A percentile compares a stretch with the other conserved stretches of the same genome.
phyloP scores from a whole-genome alignment of 768 basidiomycete genomes.

The Leccinellum luteum region DNA sequence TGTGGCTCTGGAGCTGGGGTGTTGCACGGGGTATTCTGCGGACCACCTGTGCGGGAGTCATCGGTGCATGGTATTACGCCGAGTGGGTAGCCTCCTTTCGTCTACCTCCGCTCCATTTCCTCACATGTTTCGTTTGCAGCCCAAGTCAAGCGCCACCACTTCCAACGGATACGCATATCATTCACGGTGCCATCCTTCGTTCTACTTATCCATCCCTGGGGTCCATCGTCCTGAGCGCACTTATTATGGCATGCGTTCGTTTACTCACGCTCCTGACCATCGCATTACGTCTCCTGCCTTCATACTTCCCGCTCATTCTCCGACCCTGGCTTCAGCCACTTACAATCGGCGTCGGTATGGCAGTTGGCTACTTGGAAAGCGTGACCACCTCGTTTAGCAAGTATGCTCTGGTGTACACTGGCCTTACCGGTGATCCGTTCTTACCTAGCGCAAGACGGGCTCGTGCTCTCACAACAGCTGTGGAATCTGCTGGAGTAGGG shows the following conservation, averaged over 20 bases:
- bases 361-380: slow-evolving; percentile 43
- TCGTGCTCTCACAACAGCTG: slow-evolving; percentile 52
- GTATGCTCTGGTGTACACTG: slow-evolving; percentile 70
- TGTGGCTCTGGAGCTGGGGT: slow-evolving; percentile 76
- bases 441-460: slow-evolving; percentile 55
- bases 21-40: slow-evolving; percentile 78
- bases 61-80: slow-evolving; percentile 91
- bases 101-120: not conserved
- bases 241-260: slow-evolving; percentile 73
- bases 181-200: slow-evolving; percentile 75
- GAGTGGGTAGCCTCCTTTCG: slow-evolving; percentile 39
- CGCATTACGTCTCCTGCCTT: slow-evolving; percentile 54
- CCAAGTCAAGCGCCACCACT: slow-evolving; percentile 34
- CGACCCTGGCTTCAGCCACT: slow-evolving; percentile 43
- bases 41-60: slow-evolving; percentile 74
- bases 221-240: slow-evolving; percentile 69
- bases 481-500: slow-evolving; percentile 44
- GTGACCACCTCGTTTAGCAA: slow-evolving; percentile 54
- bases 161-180: slow-evolving; percentile 62
- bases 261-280: slow-evolving; percentile 49
- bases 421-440: slow-evolving; percentile 73
- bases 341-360: slow-evolving; percentile 34
- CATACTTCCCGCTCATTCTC: slow-evolving; percentile 44
- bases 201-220: slow-evolving; percentile 82
- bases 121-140: slow-evolving; percentile 16